These are phyloP conservation scores for Penicillium digitatum DNA, from an alignment of 2,329 filamentous ascomycete species.

Conservation along the genomic window DNA sequence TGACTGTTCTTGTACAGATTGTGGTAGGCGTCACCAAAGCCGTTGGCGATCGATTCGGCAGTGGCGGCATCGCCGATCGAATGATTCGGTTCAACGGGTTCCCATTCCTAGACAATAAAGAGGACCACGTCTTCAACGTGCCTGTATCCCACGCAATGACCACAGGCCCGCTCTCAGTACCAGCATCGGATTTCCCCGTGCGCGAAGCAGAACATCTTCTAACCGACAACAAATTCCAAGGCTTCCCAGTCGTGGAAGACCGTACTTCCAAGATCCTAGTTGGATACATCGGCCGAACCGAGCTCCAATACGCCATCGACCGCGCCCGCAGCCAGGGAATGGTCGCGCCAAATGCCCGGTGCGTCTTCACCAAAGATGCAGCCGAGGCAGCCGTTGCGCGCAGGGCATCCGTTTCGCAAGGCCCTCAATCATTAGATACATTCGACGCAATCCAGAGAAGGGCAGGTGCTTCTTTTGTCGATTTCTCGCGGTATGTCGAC, in stretches of 20 bases:
- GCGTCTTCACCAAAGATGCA: conserved; percentile 63
- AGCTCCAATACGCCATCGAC: conserved; percentile 85
- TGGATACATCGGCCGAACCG: conserved; percentile 89
- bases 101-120: conserved; percentile 94
- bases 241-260: conserved; percentile 87
- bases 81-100: conserved; percentile 99
- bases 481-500: conserved; percentile 86
- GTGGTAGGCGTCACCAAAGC: conserved; percentile 96
- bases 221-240: conserved; percentile 76
- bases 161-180: conserved; percentile 67
- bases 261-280: conserved; percentile 65
- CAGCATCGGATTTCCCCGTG: conserved; percentile 69
- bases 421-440: conserved; percentile 44
- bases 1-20: conserved; percentile 51
- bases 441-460: conserved; percentile 59
- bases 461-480: conserved; percentile 57
- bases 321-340: conserved; percentile 66
- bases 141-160: conserved; percentile 91
- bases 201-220: conserved; percentile 73
- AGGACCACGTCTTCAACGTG: conserved; percentile 94
- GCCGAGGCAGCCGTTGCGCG: conserved; percentile 34
- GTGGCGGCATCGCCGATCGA: conserved; percentile 91
- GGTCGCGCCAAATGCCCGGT: conserved; percentile 65
- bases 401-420: conserved; percentile 26
- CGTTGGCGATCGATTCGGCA: conserved; percentile 85